Evolutionary conservation across 1,139 yeast genomes (phyloP), one percentile per base, ranked within the genome.

Genomic region (Pneumocystis canis): DNA sequence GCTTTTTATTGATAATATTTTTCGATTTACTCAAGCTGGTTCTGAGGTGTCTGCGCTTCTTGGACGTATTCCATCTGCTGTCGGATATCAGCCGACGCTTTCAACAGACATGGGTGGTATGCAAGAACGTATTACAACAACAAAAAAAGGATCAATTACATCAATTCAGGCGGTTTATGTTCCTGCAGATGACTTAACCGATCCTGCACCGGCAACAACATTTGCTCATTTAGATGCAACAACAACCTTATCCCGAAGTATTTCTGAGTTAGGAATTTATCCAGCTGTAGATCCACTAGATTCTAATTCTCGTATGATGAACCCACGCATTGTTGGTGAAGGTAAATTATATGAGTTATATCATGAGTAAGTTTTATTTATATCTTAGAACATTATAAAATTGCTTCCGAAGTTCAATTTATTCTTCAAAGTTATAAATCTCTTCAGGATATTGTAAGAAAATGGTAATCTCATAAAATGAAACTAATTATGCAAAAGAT

Each of bases 21-120:
- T 92, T 95, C 90, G 98, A 84, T 92, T 92, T 85, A 92, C 98
- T 79, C 98, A 92, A 85, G 98, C 98, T 77, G 98, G 98, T 89
- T 92, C 98, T 71, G 98, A 92, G 83, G 98, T 92, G 78, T 90
- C 97, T 78, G 98, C 98, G 72, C 84, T 92, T 82, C 84, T 92
- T 78, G 98, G 98, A 82, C 97, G 98, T 88, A 92, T 92, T 79
- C 98, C 98, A 78, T 92, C 98, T 71, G 98, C 98, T 74, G 98
- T 92, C 89, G 98, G 98, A 89, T 92, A 92, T 81, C 98, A 92
- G 83, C 98, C 98, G 79, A 92, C 98, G 73, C 85, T 92, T 81
- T 96, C 98, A 82, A 92, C 98, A 75, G 98, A 92, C 89, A 92
- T 92, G 97, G 98, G 98, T 88, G 85, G 89, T 78, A 85, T 92